Conservation (phyloP, 805 yeast genomes). For the Saccharomycopsis sp. region DNA sequence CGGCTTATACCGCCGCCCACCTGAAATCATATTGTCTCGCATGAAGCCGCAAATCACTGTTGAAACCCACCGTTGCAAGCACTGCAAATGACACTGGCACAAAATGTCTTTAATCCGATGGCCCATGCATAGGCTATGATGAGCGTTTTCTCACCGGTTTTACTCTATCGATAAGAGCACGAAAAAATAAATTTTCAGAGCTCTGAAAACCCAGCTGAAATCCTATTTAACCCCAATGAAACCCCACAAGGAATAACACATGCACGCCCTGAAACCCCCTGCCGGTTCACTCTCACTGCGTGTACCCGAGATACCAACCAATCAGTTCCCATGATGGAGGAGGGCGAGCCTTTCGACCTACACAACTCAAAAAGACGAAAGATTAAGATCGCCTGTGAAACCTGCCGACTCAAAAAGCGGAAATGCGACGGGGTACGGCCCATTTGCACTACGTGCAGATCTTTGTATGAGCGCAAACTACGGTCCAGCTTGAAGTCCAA, state of each 20-base stretch:
- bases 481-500: background rate
- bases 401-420: slow-evolving; percentile 17
- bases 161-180: too few species aligned
- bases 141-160: background rate
- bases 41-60: too few species aligned
- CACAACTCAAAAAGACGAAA: slow-evolving; percentile 9
- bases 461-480: slow-evolving; percentile 10
- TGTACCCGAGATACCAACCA: background rate
- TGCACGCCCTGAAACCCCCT: too few species aligned
- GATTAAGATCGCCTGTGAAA: slow-evolving; percentile 17
- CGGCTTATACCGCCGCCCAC: too few species aligned
- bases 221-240: background rate
- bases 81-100: too few species aligned
- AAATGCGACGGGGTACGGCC: slow-evolving; percentile 20
- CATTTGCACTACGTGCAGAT: slow-evolving; percentile 16
- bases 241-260: background rate
- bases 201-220: too few species aligned
- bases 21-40: too few species aligned
- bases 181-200: too few species aligned
- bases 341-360: background rate
- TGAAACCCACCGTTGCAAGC: too few species aligned
- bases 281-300: too few species aligned
- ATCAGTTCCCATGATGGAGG: background rate
- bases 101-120: too few species aligned
- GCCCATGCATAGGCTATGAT: background rate